Evolutionary conservation across 192 early-diverging fungal species (phyloP), one percentile per base, ranked within the genome.

Genomic region (Helicostylum pulchrum): DNA sequence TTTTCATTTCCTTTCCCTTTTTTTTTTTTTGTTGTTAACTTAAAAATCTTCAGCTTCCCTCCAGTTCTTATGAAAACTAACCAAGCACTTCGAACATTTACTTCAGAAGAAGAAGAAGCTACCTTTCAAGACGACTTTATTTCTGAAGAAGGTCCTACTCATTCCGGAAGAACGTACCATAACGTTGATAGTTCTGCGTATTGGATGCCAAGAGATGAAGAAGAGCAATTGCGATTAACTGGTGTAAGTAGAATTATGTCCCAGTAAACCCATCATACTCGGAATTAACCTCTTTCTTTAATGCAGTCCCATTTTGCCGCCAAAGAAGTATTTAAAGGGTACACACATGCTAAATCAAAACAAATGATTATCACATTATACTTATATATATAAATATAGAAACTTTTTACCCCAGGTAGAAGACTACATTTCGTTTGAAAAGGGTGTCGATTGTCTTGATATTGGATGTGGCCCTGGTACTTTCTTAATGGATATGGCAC

Each of bases 401-500:
- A 65, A 65, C 20, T 3, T 65, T 17, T 42, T 55, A 12, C 53
- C 64, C 30, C 19, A 44, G 17, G 17, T 65, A 42, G 14, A 21
- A n/a, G 30, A 39, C 2, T 19, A 54, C n/a, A 8, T 54, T 1
- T 54, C 15, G 20, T 56, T 65, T 26, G 36, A 53, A 21, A 14
- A 26, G 2, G 62, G 64, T n/a, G 34, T 53, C 8, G 30, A 50
- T 7, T 39, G 36, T 39, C 36, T 39, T 45, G 71, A 77, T 73
- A 58, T 77, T 17, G 71, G 75, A 17, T 77, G 76, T 65, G 72
- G 72, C 11, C 65, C 72, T 1, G 68, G 68, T 23, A 56, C 68
- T 8, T 74, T 72, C 66, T 57, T 64, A 6, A 39, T 74, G 31
- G 74, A 77, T n/a, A 73, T 77, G 75, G 75, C 63, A 6, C 54